Conservation (phyloP, 441 rosid species). For the Populus hybrid region DNA sequence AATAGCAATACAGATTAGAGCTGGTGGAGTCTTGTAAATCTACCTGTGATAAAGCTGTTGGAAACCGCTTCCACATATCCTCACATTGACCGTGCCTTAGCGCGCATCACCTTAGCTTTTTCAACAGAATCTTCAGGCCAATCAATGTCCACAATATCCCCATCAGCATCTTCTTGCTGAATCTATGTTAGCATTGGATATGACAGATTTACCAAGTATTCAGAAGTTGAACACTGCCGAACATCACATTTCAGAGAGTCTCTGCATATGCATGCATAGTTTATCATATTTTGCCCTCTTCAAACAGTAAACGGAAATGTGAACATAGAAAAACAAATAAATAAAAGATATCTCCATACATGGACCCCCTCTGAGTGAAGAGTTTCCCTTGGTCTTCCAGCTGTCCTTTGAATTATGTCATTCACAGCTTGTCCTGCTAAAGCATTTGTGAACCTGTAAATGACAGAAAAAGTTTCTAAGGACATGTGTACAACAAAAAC, state of each 20-base stretch:
- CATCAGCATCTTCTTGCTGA: slow-evolving; percentile 59
- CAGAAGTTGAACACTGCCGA: slow-evolving; percentile 80
- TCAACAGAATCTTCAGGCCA: no score
- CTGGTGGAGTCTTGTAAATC: neutral
- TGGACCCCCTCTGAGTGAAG: slow-evolving; percentile 98
- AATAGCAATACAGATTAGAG: neutral
- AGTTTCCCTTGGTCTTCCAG: slow-evolving; percentile 82
- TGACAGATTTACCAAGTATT: slow-evolving; percentile 73
- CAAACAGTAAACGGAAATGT: neutral
- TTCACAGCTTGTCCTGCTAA: slow-evolving; percentile 56
- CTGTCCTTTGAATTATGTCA: slow-evolving; percentile 79
- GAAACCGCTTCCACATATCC: no score
- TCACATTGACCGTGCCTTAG: no score
- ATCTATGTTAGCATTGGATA: slow-evolving; percentile 61
- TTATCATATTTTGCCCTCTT: slow-evolving; percentile 5
- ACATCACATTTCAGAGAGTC: slow-evolving; percentile 91
- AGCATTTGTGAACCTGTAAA: slow-evolving; percentile 78
- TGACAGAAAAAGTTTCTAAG: slow-evolving; percentile 11
- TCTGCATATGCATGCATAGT: slow-evolving; percentile 50
- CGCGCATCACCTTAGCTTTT: no score
- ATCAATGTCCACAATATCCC: no score
- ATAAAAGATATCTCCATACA: slow-evolving; percentile 41
- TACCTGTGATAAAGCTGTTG: no score
- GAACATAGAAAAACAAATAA: neutral
- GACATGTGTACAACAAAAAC: neutral